Conservation (phyloP, 2,329 filamentous ascomycete species). For the Hypocrella siamensis region DNA sequence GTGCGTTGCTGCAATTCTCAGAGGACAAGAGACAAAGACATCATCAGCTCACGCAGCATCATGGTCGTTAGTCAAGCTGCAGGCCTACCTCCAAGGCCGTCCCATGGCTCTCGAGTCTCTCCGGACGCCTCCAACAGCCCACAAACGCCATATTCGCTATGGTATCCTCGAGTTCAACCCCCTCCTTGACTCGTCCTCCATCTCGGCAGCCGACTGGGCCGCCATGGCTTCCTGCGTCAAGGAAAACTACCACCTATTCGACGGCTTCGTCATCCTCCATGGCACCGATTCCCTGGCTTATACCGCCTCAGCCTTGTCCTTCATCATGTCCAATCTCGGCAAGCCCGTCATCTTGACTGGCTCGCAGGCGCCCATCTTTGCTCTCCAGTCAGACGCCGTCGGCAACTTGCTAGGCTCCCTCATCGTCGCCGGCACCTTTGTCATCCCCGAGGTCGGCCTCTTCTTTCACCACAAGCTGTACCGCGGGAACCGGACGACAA, state of each 20-base stretch:
- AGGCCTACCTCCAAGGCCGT: conserved; percentile 33
- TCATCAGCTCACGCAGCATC: not conserved
- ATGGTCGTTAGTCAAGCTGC: conserved; percentile 24
- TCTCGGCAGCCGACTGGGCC: conserved; percentile 74
- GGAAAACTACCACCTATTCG: conserved; percentile 76
- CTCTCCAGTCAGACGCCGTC: conserved; percentile 79
- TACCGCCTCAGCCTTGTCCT: conserved; percentile 77
- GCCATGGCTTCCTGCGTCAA: conserved; percentile 67
- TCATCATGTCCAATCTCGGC: conserved; percentile 82
- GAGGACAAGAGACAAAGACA: not conserved
- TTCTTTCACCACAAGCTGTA: conserved; percentile 90
- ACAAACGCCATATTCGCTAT: conserved; percentile 70
- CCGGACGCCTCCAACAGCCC: conserved; percentile 65
- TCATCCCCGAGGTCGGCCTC: conserved; percentile 82
- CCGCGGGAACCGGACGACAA: conserved; percentile 75
- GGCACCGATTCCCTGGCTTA: conserved; percentile 84
- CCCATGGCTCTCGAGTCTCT: conserved; percentile 46
- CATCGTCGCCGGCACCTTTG: conserved; percentile 82
- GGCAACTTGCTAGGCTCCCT: conserved; percentile 81
- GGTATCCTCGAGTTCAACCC: conserved; percentile 72
- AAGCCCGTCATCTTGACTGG: conserved; percentile 84
- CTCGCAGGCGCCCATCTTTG: conserved; percentile 73
- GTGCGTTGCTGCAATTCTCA: conserved; percentile 1
- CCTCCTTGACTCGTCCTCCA: conserved; percentile 78
- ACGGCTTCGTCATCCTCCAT: conserved; percentile 82